Percentiles rank a stretch among this genome's conserved stretches.
Evolutionary conservation across 1,284 basidiomycete genomes (phyloP).

Genomic region (Singerocomus inundabilis): DNA sequence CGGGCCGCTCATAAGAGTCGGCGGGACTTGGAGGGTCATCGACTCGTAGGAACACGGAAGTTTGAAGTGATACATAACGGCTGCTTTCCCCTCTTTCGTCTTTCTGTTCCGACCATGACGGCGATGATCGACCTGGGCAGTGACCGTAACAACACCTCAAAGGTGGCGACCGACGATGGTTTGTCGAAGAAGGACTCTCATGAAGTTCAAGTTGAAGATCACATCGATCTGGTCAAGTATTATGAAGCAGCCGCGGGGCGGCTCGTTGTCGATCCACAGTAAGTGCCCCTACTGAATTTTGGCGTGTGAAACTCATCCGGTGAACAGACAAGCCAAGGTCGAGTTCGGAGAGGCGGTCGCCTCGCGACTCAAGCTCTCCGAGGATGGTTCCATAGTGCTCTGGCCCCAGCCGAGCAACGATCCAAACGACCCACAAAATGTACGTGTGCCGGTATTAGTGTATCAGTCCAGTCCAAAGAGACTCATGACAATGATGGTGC

Average conservation of each 20-base stretch:
- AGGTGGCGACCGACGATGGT: not conserved
- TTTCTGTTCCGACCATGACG: not conserved
- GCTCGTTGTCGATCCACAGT: slow-evolving; percentile 61
- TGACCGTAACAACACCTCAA: not conserved
- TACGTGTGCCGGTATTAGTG: slow-evolving; percentile 19
- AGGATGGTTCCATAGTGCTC: slow-evolving; percentile 48
- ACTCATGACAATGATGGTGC: not conserved
- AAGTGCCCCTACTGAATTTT: slow-evolving; percentile 14
- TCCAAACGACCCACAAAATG: slow-evolving; percentile 57
- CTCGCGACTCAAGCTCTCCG: slow-evolving; percentile 46
- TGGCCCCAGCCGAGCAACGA: slow-evolving; percentile 58
- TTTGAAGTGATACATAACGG: not conserved
- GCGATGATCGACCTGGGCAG: not conserved
- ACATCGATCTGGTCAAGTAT: slow-evolving; percentile 47
- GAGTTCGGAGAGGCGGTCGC: slow-evolving; percentile 50
- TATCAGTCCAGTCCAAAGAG: not conserved
- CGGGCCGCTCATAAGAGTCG: not conserved
- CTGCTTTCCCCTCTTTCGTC: not conserved
- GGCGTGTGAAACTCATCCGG: not conserved
- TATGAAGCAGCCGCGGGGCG: slow-evolving; percentile 59
- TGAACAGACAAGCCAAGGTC: slow-evolving; percentile 49
- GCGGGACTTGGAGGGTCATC: not conserved
- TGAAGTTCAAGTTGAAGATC: slow-evolving; percentile 8
- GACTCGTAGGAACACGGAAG: not conserved
- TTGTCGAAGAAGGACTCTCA: not conserved